These are phyloP conservation scores for Cercospora zeae-maydis DNA, from an alignment of 2,329 filamentous ascomycete genomes.

Conservation along the genomic window DNA sequence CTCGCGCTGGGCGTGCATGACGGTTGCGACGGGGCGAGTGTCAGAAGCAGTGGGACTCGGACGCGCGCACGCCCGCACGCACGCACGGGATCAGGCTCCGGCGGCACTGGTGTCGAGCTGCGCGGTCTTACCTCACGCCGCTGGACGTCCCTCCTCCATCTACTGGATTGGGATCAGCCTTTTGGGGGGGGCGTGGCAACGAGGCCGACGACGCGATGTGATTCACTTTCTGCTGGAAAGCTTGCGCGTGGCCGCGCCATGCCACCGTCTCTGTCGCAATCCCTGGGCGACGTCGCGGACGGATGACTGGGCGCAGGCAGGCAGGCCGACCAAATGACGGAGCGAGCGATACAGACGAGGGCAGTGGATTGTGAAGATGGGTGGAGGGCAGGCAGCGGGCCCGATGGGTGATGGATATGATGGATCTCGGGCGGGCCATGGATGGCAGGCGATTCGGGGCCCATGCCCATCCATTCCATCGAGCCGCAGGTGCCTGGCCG, in stretches of 20 bases:
- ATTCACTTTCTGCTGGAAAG: conserved; percentile 16
- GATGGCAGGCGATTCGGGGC: background rate
- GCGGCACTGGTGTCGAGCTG: conserved; percentile 13
- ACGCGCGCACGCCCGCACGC: too few species aligned
- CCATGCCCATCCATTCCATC: background rate
- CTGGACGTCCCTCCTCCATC: conserved; percentile 9
- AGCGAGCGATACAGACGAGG: background rate
- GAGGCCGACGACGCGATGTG: conserved; percentile 17
- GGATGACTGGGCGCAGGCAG: background rate
- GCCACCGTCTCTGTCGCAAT: background rate
- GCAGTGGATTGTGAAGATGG: background rate
- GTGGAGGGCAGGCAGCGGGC: background rate
- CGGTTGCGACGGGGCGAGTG: conserved; percentile 7
- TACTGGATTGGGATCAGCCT: conserved; percentile 24
- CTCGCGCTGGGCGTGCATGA: conserved; percentile 4
- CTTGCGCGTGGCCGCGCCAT: conserved; percentile 10
- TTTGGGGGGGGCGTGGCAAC: conserved; percentile 8
- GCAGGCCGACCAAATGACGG: background rate
- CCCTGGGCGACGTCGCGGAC: background rate
- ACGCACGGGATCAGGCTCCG: conserved; percentile 13
- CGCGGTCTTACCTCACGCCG: conserved; percentile 20
- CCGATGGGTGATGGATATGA: background rate
- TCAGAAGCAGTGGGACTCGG: conserved; percentile 8
- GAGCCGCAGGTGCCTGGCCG: background rate
- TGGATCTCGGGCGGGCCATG: background rate